These are phyloP conservation scores for Fraxinus albicans DNA, from an alignment of 305 asterid species.

Conservation along the genomic window DNA sequence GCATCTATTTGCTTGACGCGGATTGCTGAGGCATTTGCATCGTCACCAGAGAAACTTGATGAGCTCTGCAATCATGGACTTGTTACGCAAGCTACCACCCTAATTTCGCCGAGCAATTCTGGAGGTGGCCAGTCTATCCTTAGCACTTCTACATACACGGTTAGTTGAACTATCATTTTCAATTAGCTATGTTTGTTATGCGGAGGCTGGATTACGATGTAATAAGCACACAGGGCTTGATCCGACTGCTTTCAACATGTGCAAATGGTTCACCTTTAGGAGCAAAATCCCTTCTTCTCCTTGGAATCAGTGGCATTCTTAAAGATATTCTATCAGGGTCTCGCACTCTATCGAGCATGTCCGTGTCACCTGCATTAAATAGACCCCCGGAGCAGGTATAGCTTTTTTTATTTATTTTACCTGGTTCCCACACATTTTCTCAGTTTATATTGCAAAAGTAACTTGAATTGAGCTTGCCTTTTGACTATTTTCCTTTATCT, in stretches of 20 bases:
- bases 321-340: constrained; percentile 91
- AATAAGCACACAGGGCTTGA: constrained; percentile 71
- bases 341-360: constrained; percentile 69
- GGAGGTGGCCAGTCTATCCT: constrained; percentile 95
- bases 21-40: constrained; percentile 96
- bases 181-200: constrained; percentile 15
- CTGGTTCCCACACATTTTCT: not conserved
- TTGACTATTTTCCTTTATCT: not conserved
- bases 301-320: constrained; percentile 92
- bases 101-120: constrained; percentile 77
- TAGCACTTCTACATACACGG: constrained; percentile 96
- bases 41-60: constrained; percentile 89
- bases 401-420: constrained; percentile 16
- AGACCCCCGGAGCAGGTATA: constrained; percentile 97
- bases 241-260: constrained; percentile 88
- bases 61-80: constrained; percentile 95
- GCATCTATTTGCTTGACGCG: constrained; percentile 97
- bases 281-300: constrained; percentile 78
- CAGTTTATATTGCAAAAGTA: not conserved
- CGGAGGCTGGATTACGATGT: constrained; percentile 30
- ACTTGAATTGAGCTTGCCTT: not conserved
- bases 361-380: constrained; percentile 89
- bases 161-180: constrained; percentile 26
- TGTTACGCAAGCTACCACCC: constrained; percentile 90
- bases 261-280: constrained; percentile 94